phyloP scores from a whole-genome alignment of 2,329 filamentous ascomycete genomes.

The Fusarium aywerte region DNA sequence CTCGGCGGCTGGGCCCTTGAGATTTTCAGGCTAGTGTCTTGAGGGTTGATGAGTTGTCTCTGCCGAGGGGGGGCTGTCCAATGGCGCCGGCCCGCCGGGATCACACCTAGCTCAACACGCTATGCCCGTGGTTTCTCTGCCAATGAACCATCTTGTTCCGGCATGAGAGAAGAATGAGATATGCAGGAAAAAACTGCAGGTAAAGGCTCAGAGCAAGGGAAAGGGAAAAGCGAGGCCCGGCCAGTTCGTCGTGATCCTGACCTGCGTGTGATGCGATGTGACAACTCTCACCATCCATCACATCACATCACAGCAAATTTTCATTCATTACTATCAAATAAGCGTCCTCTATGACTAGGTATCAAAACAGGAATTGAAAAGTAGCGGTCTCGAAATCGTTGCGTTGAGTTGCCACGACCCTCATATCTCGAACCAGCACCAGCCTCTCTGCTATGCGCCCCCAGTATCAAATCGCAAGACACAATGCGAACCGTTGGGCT shows the following conservation, averaged over 20 bases:
- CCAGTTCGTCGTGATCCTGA: slow-evolving; percentile 31
- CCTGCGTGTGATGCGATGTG: slow-evolving; percentile 23
- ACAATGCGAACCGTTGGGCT: slow-evolving; percentile 9
- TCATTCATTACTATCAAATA: slow-evolving; percentile 6
- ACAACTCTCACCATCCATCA: slow-evolving; percentile 16
- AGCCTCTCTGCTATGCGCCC: slow-evolving; percentile 4
- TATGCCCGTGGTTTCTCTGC: slow-evolving; percentile 37
- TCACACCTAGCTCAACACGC: slow-evolving; percentile 39
- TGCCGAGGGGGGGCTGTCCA: slow-evolving; percentile 51
- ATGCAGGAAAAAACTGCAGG: slow-evolving; percentile 23
- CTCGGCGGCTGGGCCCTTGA: slow-evolving; percentile 26
- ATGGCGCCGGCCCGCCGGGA: slow-evolving; percentile 48
- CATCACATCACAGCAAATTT: too few relatives aligned
- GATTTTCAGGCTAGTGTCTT: slow-evolving; percentile 33
- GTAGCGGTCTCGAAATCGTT: slow-evolving; percentile 19
- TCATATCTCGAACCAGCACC: slow-evolving; percentile 11
- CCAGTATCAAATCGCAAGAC: neutral
- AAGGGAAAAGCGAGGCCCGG: slow-evolving; percentile 30
- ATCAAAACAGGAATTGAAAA: slow-evolving; percentile 27
- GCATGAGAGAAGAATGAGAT: slow-evolving; percentile 26
- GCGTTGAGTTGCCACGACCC: slow-evolving; percentile 25
- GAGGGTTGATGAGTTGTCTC: slow-evolving; percentile 54
- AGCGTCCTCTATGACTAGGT: slow-evolving; percentile 3
- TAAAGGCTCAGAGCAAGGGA: neutral
- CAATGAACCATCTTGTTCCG: slow-evolving; percentile 30